Percentiles rank a stretch among this genome's conserved stretches.
Conservation (phyloP, 2,329 filamentous ascomycete species). For the Stagonosporopsis cucurbitacearum region DNA sequence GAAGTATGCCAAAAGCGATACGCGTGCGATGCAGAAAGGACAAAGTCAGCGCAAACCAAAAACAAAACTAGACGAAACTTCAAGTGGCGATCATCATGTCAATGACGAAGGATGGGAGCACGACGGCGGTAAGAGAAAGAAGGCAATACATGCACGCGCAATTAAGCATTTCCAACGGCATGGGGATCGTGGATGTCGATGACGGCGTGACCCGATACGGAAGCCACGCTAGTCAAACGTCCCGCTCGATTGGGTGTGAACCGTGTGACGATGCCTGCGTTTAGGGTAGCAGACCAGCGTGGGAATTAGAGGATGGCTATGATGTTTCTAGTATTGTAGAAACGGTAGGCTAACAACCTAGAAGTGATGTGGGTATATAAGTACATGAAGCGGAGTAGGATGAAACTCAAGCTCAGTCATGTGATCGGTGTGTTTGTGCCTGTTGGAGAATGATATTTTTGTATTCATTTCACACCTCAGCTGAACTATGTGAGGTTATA, state of each 20-base stretch:
- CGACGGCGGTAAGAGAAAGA: background rate
- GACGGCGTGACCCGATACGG: conserved; percentile 19
- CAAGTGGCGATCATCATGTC: conserved; percentile 11
- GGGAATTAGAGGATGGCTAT: too few species aligned
- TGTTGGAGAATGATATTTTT: too few species aligned
- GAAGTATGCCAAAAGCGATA: background rate
- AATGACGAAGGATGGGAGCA: background rate
- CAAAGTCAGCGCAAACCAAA: background rate
- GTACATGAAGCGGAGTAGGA: too few species aligned
- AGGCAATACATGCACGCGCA: background rate
- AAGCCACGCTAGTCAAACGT: conserved; percentile 12
- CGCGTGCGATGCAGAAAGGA: background rate
- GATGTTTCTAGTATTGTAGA: too few species aligned
- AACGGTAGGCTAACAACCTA: too few species aligned
- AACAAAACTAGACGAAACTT: background rate
- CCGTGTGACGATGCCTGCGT: too few species aligned
- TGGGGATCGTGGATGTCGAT: conserved; percentile 15
- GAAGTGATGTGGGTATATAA: too few species aligned
- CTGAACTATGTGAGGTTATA: too few species aligned
- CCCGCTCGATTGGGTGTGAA: conserved; percentile 5
- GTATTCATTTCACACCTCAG: too few species aligned
- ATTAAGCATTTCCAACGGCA: conserved; percentile 6
- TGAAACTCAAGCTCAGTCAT: too few species aligned
- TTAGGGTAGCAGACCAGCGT: background rate
- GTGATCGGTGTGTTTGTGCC: too few species aligned